These are phyloP conservation scores for Lachnellula occidentalis DNA, from an alignment of 2,329 filamentous ascomycete genomes.

Conservation along the genomic window DNA sequence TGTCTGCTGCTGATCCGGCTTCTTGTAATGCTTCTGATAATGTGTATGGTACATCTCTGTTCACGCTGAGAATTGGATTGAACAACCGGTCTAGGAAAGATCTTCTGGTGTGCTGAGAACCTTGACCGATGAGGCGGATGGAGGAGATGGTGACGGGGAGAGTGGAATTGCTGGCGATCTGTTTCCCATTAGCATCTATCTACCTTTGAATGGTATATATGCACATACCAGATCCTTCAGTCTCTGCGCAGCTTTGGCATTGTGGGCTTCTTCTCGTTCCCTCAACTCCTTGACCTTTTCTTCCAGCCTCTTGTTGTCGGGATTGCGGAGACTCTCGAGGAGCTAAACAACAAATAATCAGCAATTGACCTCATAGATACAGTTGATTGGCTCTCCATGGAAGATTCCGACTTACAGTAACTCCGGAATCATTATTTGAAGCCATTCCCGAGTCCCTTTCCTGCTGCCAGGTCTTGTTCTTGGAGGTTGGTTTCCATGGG, in stretches of 20 bases:
- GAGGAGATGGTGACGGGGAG: slow-evolving; percentile 84
- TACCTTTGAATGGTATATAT: background rate
- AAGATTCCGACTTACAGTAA: slow-evolving; percentile 38
- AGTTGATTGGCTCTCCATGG: background rate
- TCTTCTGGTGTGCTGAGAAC: slow-evolving; percentile 63
- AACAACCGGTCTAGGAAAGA: slow-evolving; percentile 80
- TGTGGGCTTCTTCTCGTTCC: slow-evolving; percentile 30
- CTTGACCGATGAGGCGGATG: slow-evolving; percentile 75
- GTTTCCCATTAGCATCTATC: slow-evolving; percentile 4
- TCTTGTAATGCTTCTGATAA: slow-evolving; percentile 72
- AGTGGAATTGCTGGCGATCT: slow-evolving; percentile 78
- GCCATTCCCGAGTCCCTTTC: slow-evolving; percentile 18
- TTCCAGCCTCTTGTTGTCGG: slow-evolving; percentile 53
- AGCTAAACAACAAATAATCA: slow-evolving; percentile 38
- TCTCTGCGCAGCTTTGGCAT: slow-evolving; percentile 50
- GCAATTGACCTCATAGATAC: slow-evolving; percentile 8
- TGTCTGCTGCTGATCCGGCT: slow-evolving; percentile 64
- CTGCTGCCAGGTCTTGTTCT: background rate
- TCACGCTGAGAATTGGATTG: slow-evolving; percentile 66
- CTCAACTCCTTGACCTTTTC: slow-evolving; percentile 55
- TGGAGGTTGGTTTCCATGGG: slow-evolving; percentile 5
- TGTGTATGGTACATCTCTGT: slow-evolving; percentile 64
- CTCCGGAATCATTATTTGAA: slow-evolving; percentile 31
- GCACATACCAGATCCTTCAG: slow-evolving; percentile 57
- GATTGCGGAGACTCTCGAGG: slow-evolving; percentile 54